Conservation (phyloP, 805 yeast genomes). For the Sporopachydermia lactativora region DNA sequence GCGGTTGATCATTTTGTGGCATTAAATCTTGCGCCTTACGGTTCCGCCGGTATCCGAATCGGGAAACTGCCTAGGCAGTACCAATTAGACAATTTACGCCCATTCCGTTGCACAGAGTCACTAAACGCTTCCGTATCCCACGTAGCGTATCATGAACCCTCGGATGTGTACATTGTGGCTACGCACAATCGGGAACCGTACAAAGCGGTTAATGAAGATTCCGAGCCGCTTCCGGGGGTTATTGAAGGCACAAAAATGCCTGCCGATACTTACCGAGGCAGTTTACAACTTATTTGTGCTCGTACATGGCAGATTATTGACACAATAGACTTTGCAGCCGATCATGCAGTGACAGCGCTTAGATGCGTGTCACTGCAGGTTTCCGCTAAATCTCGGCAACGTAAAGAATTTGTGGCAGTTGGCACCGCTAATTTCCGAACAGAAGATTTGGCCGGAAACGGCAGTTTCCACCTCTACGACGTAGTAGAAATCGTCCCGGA, state of each 20-base stretch:
- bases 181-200: slow-evolving; percentile 46
- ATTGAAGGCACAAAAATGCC: slow-evolving; percentile 32
- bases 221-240: slow-evolving; percentile 42
- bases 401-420: slow-evolving; percentile 55
- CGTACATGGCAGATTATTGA: slow-evolving; percentile 68
- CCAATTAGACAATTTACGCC: neutral
- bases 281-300: slow-evolving; percentile 56
- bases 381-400: slow-evolving; percentile 21
- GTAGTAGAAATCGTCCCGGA: slow-evolving; percentile 79
- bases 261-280: slow-evolving; percentile 45
- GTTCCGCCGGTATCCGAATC: slow-evolving; percentile 51
- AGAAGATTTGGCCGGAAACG: slow-evolving; percentile 73
- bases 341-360: slow-evolving; percentile 49
- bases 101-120: slow-evolving; percentile 17
- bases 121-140: slow-evolving; percentile 52
- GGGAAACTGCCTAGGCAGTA: slow-evolving; percentile 27
- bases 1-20: slow-evolving; percentile 43
- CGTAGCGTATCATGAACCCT: slow-evolving; percentile 53
- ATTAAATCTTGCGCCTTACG: too few relatives aligned
- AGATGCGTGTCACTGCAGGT: slow-evolving; percentile 36
- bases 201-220: slow-evolving; percentile 63
- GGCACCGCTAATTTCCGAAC: slow-evolving; percentile 66
- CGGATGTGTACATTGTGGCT: slow-evolving; percentile 49
- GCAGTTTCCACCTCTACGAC: slow-evolving; percentile 62
- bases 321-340: slow-evolving; percentile 44